These are phyloP conservation scores for Monilinia vaccinii-corymbosi DNA, from an alignment of 2,329 filamentous ascomycete species.

Conservation along the genomic window DNA sequence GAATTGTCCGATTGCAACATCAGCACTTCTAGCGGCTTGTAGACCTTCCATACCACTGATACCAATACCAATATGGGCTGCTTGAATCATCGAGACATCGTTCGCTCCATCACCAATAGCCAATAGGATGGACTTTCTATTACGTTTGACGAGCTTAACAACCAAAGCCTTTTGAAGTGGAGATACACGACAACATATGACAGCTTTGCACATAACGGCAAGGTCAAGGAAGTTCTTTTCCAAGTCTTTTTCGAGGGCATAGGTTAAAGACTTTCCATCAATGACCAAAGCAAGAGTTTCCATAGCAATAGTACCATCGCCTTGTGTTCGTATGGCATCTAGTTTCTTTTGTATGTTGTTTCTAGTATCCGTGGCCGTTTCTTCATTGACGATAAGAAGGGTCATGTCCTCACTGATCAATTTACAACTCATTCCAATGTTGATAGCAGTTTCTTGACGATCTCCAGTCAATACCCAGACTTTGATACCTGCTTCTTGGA, in stretches of 20 bases:
- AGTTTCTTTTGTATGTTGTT: conserved; percentile 92
- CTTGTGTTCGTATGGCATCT: conserved; percentile 79
- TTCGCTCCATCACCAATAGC: conserved; percentile 97
- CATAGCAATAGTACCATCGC: conserved; percentile 64
- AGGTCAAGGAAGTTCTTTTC: conserved; percentile 91
- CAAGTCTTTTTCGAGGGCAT: conserved; percentile 82
- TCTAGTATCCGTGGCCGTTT: conserved; percentile 65
- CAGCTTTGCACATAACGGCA: conserved; percentile 94
- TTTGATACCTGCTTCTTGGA: conserved; percentile 96
- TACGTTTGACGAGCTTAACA: conserved; percentile 91
- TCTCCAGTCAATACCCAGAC: conserved; percentile 98
- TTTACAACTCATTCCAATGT: conserved; percentile 99
- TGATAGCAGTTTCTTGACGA: conserved; percentile 97
- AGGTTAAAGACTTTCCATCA: conserved; percentile 92
- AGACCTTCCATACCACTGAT: conserved; percentile 96
- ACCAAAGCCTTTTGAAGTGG: conserved; percentile 95
- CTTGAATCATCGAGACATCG: conserved; percentile 99
- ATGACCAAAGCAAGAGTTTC: conserved; percentile 89
- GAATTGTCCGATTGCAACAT: conserved; percentile 94
- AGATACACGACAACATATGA: conserved; percentile 95
- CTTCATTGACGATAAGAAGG: conserved; percentile 90
- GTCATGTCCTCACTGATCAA: conserved; percentile 99
- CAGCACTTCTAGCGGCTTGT: conserved; percentile 89
- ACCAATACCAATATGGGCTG: conserved; percentile 93
- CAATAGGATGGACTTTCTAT: conserved; percentile 82